A percentile compares a stretch with the other conserved stretches of the same genome.
phyloP scores from a whole-genome alignment of 805 yeast species.

The Metschnikowia borealis region DNA sequence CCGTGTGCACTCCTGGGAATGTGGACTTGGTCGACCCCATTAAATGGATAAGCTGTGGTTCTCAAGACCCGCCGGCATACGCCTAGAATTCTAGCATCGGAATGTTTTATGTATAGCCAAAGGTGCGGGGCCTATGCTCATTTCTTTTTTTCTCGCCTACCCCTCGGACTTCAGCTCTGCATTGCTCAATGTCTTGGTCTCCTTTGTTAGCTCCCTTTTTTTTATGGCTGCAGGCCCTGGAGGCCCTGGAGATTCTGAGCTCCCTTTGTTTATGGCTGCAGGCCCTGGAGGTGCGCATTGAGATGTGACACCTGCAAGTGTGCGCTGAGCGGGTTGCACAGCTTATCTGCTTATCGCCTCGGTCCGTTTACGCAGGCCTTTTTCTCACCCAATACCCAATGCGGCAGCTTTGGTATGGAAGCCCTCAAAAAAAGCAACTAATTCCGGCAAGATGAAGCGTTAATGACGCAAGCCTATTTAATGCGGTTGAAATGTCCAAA shows the following conservation, averaged over 20 bases:
- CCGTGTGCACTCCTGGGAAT: not conserved
- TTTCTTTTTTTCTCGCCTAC: not conserved
- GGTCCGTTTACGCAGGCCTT: not conserved
- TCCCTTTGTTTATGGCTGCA: not conserved
- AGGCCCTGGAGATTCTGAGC: too few relatives aligned
- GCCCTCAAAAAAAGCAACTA: not conserved
- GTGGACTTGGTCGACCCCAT: not conserved
- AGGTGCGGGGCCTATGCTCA: not conserved
- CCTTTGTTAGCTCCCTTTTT: too few relatives aligned
- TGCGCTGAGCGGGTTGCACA: not conserved
- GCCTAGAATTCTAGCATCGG: too few relatives aligned
- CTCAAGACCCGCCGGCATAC: not conserved
- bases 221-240: too few relatives aligned
- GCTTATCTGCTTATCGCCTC: constrained; percentile 1
- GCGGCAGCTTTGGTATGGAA: not conserved
- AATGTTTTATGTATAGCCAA: not conserved
- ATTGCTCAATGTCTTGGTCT: too few relatives aligned
- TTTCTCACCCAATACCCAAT: not conserved
- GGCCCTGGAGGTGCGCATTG: not conserved
- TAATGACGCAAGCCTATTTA: too few relatives aligned
- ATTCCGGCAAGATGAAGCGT: not conserved
- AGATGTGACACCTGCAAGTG: not conserved
- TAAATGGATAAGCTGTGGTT: not conserved
- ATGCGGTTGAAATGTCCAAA: not conserved
- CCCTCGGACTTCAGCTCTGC: too few relatives aligned